These are phyloP conservation scores for Boletus bicolor DNA, from an alignment of 768 basidiomycete species.

Conservation along the genomic window DNA sequence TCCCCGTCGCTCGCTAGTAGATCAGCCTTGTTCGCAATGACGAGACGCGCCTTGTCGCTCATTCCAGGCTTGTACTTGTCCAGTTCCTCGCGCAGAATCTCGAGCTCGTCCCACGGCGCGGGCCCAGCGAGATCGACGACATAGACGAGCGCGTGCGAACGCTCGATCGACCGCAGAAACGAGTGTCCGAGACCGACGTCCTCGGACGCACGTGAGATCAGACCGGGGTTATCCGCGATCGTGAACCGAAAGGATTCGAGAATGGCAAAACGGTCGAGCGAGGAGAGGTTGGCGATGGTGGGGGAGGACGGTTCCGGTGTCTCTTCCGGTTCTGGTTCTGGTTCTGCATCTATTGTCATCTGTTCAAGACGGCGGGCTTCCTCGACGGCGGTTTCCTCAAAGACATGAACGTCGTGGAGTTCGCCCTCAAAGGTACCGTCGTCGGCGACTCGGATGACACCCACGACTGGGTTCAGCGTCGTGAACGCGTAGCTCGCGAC, in stretches of 20 bases:
- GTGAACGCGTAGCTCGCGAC: conserved; percentile 94
- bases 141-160: conserved; percentile 85
- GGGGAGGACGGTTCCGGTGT: neutral
- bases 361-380: conserved; percentile 41
- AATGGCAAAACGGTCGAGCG: conserved; percentile 49
- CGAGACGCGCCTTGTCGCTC: conserved; percentile 71
- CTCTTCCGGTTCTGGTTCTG: conserved; percentile 1
- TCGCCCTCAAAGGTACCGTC: conserved; percentile 74
- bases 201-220: conserved; percentile 79
- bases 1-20: conserved; percentile 54
- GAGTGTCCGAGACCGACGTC: conserved; percentile 93
- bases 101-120: conserved; percentile 75
- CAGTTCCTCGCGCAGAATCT: conserved; percentile 73
- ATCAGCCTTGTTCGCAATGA: conserved; percentile 96
- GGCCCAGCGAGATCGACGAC: conserved; percentile 83
- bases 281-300: conserved; percentile 10
- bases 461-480: conserved; percentile 91
- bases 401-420: conserved; percentile 44
- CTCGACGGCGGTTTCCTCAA: conserved; percentile 68
- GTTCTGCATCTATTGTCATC: conserved; percentile 31
- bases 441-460: conserved; percentile 79
- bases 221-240: conserved; percentile 95
- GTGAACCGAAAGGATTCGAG: conserved; percentile 86
- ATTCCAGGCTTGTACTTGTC: conserved; percentile 79
- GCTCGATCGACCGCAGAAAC: conserved; percentile 90